Evolutionary conservation across 2,329 filamentous ascomycete genomes (phyloP).

Genomic region (Alternaria triticina): DNA sequence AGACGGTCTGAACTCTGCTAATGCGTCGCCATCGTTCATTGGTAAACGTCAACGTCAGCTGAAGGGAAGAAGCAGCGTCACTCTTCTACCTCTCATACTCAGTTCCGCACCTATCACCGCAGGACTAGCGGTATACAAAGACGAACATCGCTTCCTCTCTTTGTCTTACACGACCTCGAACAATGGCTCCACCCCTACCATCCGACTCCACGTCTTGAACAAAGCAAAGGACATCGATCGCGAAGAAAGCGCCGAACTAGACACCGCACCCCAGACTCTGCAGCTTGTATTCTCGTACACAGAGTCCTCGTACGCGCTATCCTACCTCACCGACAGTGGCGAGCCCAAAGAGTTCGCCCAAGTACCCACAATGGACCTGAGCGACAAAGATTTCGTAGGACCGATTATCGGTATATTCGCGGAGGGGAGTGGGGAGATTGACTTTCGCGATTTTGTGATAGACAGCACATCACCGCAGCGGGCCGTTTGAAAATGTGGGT

Average conservation of each 20-base stretch:
- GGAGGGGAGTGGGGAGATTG: neutral
- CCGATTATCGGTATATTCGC: slow-evolving; percentile 19
- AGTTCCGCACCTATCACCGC: neutral
- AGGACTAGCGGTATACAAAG: slow-evolving; percentile 22
- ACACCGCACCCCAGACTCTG: neutral
- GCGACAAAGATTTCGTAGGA: slow-evolving; percentile 22
- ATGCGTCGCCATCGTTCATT: slow-evolving; percentile 17
- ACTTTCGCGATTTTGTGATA: neutral
- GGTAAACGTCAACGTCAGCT: slow-evolving; percentile 18
- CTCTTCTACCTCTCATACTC: neutral
- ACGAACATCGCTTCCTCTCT: slow-evolving; percentile 23
- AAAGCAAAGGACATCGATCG: slow-evolving; percentile 10
- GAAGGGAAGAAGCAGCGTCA: slow-evolving; percentile 12
- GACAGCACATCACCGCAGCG: neutral
- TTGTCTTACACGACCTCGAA: slow-evolving; percentile 2
- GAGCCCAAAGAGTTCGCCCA: neutral
- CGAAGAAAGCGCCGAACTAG: neutral
- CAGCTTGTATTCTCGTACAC: slow-evolving; percentile 4
- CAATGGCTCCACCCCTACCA: neutral
- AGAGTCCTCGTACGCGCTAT: slow-evolving; percentile 10
- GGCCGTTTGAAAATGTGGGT: neutral
- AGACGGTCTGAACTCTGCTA: slow-evolving; percentile 4
- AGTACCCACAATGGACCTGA: slow-evolving; percentile 13
- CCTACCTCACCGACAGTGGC: neutral
- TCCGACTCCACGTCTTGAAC: slow-evolving; percentile 10